Percentiles rank a stretch among this genome's conserved stretches.
Evolutionary conservation across 352 stramenopile genomes (phyloP).

Genomic region (Phytophthora nicotianae): DNA sequence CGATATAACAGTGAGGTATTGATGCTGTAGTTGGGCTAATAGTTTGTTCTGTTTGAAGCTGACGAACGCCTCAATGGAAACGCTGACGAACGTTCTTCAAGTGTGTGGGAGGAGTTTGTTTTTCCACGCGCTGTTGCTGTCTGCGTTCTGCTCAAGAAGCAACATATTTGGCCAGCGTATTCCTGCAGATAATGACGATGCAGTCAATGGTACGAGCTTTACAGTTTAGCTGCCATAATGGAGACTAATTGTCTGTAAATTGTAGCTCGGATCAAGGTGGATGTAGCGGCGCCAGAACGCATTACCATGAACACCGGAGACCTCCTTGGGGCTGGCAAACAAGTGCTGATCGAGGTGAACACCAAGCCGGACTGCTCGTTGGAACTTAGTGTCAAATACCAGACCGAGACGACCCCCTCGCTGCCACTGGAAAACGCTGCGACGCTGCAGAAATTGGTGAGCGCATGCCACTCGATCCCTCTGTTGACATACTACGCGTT

Average conservation of each 20-base stretch:
- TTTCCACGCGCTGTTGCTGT: conserved; percentile 84
- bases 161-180: conserved; percentile 76
- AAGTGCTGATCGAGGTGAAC: conserved; percentile 75
- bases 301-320: conserved; percentile 83
- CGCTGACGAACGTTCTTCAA: conserved; percentile 71
- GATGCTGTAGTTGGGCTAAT: conserved; percentile 8
- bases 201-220: conserved; percentile 55
- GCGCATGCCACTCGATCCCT: conserved; percentile 75
- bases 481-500: conserved; percentile 80
- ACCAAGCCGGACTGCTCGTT: conserved; percentile 69
- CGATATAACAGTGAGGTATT: background rate
- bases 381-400: conserved; percentile 65
- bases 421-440: conserved; percentile 46
- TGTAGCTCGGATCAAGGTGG: conserved; percentile 78
- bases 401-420: conserved; percentile 35
- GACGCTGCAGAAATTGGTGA: conserved; percentile 56
- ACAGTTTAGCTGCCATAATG: background rate
- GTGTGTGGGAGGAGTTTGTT: conserved; percentile 86
- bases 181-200: conserved; percentile 62
- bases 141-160: conserved; percentile 71
- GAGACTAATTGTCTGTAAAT: background rate
- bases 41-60: conserved; percentile 40
- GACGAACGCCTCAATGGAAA: conserved; percentile 61
- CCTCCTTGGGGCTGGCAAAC: conserved; percentile 54
- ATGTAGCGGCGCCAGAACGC: conserved; percentile 74